A percentile compares a stretch with the other conserved stretches of the same genome.
These are phyloP conservation scores for Lycium ferocissimum DNA, from an alignment of 257 asterid genomes.

Conservation along the genomic window DNA sequence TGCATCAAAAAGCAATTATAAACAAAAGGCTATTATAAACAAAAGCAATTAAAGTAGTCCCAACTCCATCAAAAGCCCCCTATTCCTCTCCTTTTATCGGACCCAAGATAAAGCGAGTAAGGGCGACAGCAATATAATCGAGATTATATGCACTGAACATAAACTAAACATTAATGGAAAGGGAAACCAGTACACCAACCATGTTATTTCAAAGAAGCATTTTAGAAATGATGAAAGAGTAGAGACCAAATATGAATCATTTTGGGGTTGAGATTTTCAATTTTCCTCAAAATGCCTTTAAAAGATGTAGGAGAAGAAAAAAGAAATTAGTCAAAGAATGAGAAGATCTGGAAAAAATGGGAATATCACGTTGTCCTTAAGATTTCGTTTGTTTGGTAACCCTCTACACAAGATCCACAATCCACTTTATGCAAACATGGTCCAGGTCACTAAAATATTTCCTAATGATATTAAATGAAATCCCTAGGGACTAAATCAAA, in stretches of 20 bases:
- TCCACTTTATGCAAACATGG: slow-evolving; percentile 15
- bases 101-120: background rate
- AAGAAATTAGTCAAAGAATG: background rate
- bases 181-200: slow-evolving; percentile 10
- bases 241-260: background rate
- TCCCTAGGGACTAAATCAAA: slow-evolving; percentile 4
- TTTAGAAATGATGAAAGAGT: slow-evolving; percentile 6
- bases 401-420: background rate
- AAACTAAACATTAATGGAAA: background rate
- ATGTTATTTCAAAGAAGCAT: slow-evolving; percentile 7
- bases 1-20: slow-evolving; percentile 2
- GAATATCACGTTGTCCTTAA: slow-evolving; percentile 9
- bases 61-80: slow-evolving; percentile 26
- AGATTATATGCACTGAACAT: background rate
- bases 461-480: background rate
- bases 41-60: slow-evolving; percentile 17
- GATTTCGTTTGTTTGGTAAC: background rate
- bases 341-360: slow-evolving; percentile 5
- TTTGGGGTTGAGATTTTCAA: background rate
- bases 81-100: background rate
- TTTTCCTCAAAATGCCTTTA: background rate
- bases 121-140: background rate
- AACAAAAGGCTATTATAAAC: background rate
- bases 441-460: background rate
- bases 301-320: background rate